These are phyloP conservation scores for Scorias spongiosa DNA, from an alignment of 2,329 filamentous ascomycete species.

Conservation along the genomic window DNA sequence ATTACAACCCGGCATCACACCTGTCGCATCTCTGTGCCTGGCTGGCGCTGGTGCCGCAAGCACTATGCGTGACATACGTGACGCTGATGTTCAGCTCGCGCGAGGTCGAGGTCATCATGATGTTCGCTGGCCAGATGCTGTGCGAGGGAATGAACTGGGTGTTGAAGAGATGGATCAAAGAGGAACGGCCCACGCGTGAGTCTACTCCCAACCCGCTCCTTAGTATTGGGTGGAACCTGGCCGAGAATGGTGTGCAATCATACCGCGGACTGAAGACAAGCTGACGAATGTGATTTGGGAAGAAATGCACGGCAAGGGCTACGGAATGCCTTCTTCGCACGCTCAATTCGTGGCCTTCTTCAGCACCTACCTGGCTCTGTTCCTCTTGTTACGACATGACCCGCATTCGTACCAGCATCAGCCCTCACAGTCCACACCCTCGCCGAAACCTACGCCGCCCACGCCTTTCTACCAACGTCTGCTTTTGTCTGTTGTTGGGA, in stretches of 20 bases:
- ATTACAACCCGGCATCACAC: slow-evolving; percentile 83
- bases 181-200: slow-evolving; percentile 70
- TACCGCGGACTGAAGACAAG: background rate
- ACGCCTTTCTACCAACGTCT: slow-evolving; percentile 48
- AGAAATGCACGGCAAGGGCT: slow-evolving; percentile 75
- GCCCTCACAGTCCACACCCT: slow-evolving; percentile 22
- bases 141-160: slow-evolving; percentile 86
- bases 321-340: slow-evolving; percentile 94
- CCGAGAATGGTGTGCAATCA: background rate
- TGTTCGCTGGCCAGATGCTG: slow-evolving; percentile 80
- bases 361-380: slow-evolving; percentile 67
- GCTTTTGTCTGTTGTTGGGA: slow-evolving; percentile 29
- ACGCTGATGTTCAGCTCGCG: slow-evolving; percentile 83
- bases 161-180: slow-evolving; percentile 80
- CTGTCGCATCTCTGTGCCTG: slow-evolving; percentile 81
- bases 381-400: slow-evolving; percentile 66
- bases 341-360: slow-evolving; percentile 92
- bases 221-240: background rate
- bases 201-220: slow-evolving; percentile 4
- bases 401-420: slow-evolving; percentile 29
- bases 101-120: slow-evolving; percentile 74
- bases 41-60: slow-evolving; percentile 87
- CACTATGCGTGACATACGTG: slow-evolving; percentile 75
- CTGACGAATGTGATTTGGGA: slow-evolving; percentile 1
- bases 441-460: slow-evolving; percentile 19